Base-by-base conservation (phyloP, 1,139 yeast species). In the Blastobotrys arbuscula region DNA sequence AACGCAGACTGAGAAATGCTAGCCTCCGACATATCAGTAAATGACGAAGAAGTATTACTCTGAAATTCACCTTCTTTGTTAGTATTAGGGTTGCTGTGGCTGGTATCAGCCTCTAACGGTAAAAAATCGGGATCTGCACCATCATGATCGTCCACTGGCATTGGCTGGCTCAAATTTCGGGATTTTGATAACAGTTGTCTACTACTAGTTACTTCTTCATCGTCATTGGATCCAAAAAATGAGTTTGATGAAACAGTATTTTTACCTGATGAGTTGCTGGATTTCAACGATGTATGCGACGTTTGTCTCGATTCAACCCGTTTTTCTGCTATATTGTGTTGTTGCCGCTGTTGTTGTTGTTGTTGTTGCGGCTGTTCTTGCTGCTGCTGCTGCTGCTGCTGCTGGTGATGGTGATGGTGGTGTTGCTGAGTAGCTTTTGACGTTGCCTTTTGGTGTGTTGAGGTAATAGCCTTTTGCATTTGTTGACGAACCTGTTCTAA, bases 1-100 rank as follows among this genome's bases (percentile, higher is more conserved):
- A 73, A 55, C 1, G 76, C 77, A 1, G 76, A 72, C 50, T 70
- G 70, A 46, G 73, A 68, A 6, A 73, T 63, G 49, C 76, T 72
- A 30, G 66, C 59, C 20, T 66, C 68, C 50, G 52, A 49, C 26
- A 55, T 31, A 23, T 55, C 59, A 13, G 56, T 53, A 36, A 55
- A 53, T 15, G 56, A 48, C 3, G 51, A 48, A 21, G 53, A 46
- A 2, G 45, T 37, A 13, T 45, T 34, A 43, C 51, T 47, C 34
- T 44, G 41, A 9, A 24, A 19, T 7, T 15, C 20, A 6, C 26
- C 34, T 28, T 21, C 18, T 13, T 18, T 35, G 12, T 28, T 38
- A 37, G 1, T 9, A 28, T 28, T 9, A 28, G 12, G 13, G 3
- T 20, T 24, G 9, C 13, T 28, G 31, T 5, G 10, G 31, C 13